Evolutionary conservation across 2,329 filamentous ascomycete genomes (phyloP).

Genomic region (Metarhizium robertsii): DNA sequence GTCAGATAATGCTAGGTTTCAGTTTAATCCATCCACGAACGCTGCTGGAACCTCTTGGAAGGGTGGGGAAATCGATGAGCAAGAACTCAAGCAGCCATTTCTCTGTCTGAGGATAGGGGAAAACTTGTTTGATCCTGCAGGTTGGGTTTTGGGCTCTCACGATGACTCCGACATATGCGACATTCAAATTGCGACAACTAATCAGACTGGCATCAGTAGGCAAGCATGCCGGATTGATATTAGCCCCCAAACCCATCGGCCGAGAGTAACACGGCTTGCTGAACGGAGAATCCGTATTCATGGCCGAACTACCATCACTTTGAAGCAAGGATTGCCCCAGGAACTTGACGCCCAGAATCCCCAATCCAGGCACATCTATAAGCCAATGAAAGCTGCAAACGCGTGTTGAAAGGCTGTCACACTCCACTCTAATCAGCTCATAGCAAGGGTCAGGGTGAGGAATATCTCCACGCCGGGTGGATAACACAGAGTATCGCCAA

Average conservation of each 20-base stretch:
- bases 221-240: not conserved
- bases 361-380: too few species aligned
- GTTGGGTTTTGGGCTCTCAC: conserved; percentile 7
- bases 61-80: not conserved
- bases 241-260: not conserved
- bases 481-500: too few species aligned
- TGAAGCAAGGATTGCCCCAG: too few species aligned
- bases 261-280: not conserved
- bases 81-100: not conserved
- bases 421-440: too few species aligned
- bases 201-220: conserved; percentile 5
- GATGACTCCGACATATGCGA: conserved; percentile 6
- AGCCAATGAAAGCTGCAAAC: too few species aligned
- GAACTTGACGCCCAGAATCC: too few species aligned
- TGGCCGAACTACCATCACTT: not conserved
- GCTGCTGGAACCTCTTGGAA: not conserved
- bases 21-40: not conserved
- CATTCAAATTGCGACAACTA: conserved; percentile 1
- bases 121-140: conserved; percentile 6
- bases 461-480: too few species aligned
- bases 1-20: not conserved
- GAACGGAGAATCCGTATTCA: not conserved
- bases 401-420: not conserved
- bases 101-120: conserved; percentile 5
- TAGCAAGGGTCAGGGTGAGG: too few species aligned